These are phyloP conservation scores for Xylaria cubensis DNA, from an alignment of 495 filamentous ascomycete genomes.

Conservation along the genomic window DNA sequence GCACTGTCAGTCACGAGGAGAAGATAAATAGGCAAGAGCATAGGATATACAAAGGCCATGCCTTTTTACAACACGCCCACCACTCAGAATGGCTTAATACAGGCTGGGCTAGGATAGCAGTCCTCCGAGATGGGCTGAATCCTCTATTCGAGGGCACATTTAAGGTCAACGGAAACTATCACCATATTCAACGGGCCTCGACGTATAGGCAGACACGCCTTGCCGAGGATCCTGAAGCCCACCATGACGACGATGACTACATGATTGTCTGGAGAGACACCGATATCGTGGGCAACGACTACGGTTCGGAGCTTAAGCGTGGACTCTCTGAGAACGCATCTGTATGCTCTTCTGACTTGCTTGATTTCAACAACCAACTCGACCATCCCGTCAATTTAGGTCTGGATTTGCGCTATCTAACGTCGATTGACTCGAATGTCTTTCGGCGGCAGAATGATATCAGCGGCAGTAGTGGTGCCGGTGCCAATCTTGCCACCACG, in stretches of 20 bases:
- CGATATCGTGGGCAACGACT: slow-evolving; percentile 63
- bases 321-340: slow-evolving; percentile 34
- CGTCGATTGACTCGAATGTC: slow-evolving; percentile 38
- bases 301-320: slow-evolving; percentile 45
- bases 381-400: slow-evolving; percentile 68
- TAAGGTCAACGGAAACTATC: slow-evolving; percentile 76
- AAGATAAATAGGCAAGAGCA: slow-evolving; percentile 72
- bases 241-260: slow-evolving; percentile 67
- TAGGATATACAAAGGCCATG: slow-evolving; percentile 81
- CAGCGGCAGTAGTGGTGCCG: slow-evolving; percentile 76
- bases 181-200: slow-evolving; percentile 82
- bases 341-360: slow-evolving; percentile 69
- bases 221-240: slow-evolving; percentile 72
- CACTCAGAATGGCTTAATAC: slow-evolving; percentile 75
- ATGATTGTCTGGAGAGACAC: slow-evolving; percentile 95
- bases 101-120: slow-evolving; percentile 84
- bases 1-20: slow-evolving; percentile 65
- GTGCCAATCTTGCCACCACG: slow-evolving; percentile 79
- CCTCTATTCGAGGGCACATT: slow-evolving; percentile 95
- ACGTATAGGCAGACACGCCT: slow-evolving; percentile 79
- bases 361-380: slow-evolving; percentile 72
- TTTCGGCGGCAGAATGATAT: slow-evolving; percentile 59
- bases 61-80: slow-evolving; percentile 68
- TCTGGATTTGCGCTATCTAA: slow-evolving; percentile 41
- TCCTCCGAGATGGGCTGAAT: slow-evolving; percentile 74